phyloP scores from a whole-genome alignment of 257 asterid genomes.

The Solanum clarkiae region DNA sequence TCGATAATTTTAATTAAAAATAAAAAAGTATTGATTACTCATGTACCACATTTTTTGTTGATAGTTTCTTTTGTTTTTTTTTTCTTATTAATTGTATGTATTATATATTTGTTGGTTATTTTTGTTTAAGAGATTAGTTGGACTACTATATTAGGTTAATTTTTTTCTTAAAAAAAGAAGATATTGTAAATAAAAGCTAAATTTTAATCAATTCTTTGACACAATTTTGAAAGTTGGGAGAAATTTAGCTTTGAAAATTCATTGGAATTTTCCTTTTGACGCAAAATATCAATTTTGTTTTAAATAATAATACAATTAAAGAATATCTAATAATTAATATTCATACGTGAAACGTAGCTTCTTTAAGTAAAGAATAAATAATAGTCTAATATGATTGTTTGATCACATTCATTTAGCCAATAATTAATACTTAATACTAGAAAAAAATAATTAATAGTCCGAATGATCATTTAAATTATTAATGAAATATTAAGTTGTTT shows the following conservation, averaged over 20 bases:
- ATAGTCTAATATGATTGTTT: neutral
- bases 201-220: neutral
- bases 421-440: neutral
- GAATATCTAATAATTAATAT: neutral
- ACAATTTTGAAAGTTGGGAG: neutral
- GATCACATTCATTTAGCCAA: neutral
- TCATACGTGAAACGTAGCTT: neutral
- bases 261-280: neutral
- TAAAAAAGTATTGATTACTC: accelerated
- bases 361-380: neutral
- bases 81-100: neutral
- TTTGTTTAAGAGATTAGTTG: neutral
- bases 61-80: neutral
- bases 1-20: neutral
- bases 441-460: neutral
- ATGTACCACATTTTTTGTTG: accelerated
- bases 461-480: neutral
- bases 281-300: neutral
- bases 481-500: neutral
- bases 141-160: neutral
- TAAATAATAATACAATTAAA: neutral
- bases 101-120: neutral
- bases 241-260: neutral
- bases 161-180: neutral
- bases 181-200: neutral